Evolutionary conservation across 2,329 filamentous ascomycete genomes (phyloP).

Genomic region (Colletotrichum sp.): DNA sequence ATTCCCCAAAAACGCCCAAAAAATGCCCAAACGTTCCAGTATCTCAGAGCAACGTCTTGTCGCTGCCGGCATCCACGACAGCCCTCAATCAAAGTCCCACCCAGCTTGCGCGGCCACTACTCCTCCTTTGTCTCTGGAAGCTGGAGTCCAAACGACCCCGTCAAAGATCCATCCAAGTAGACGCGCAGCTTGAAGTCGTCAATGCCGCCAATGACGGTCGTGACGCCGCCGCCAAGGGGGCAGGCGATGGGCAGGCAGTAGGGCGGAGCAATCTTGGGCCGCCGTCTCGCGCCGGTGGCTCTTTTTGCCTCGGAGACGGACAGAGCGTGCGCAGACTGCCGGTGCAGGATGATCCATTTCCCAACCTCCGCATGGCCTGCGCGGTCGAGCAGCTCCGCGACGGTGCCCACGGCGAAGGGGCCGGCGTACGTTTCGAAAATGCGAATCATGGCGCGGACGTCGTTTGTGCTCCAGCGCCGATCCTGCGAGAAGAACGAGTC

Average conservation of each 20-base stretch:
- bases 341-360: neutral
- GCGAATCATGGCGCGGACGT: neutral
- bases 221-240: neutral
- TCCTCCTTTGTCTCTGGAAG: neutral
- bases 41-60: neutral
- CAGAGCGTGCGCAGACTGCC: neutral
- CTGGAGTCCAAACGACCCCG: neutral
- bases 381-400: neutral
- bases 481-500: neutral
- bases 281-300: neutral
- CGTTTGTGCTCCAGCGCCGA: neutral
- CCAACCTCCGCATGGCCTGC: neutral
- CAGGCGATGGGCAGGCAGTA: neutral
- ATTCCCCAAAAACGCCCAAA: no score
- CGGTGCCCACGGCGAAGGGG: neutral
- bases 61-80: neutral
- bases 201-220: neutral
- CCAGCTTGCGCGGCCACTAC: neutral
- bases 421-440: neutral
- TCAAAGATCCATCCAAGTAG: neutral
- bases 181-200: neutral
- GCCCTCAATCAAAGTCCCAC: neutral
- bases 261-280: neutral
- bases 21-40: no score
- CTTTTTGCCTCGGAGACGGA: neutral